These are phyloP conservation scores for Schizophyllum amplum DNA, from an alignment of 1,284 basidiomycete species.

Conservation along the genomic window DNA sequence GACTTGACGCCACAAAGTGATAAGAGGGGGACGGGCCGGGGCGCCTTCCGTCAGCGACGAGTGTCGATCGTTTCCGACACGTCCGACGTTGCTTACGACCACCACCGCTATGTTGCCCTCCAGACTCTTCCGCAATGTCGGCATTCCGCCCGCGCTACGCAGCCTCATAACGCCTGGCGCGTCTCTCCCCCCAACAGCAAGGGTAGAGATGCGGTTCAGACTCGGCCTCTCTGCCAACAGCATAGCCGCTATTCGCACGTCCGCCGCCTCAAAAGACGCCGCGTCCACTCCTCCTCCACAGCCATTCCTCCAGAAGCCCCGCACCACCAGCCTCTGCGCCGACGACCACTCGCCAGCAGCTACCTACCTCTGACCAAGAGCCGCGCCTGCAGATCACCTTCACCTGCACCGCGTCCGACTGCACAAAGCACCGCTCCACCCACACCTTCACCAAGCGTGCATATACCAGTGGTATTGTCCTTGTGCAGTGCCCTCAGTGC, in stretches of 20 bases:
- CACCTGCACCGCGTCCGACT: constrained; percentile 79
- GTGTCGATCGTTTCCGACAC: no score
- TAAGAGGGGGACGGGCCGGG: not conserved
- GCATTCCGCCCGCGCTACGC: constrained; percentile 30
- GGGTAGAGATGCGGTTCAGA: constrained; percentile 30
- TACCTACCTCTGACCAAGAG: constrained; percentile 26
- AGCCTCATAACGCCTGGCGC: constrained; percentile 29
- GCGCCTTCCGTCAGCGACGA: not conserved
- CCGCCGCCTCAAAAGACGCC: constrained; percentile 5
- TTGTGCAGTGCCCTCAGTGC: constrained; percentile 89
- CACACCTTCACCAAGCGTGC: constrained; percentile 84
- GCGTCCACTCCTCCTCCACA: constrained; percentile 12
- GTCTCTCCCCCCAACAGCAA: constrained; percentile 25
- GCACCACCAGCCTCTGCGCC: constrained; percentile 7
- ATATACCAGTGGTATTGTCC: constrained; percentile 85
- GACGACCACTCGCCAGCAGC: constrained; percentile 21
- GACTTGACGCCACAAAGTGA: not conserved
- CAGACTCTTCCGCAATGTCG: constrained; percentile 32
- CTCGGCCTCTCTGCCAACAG: constrained; percentile 23
- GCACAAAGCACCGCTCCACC: constrained; percentile 68
- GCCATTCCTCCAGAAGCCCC: constrained; percentile 10
- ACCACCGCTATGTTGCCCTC: constrained; percentile 29
- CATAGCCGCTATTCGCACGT: constrained; percentile 3
- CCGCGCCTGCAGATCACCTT: constrained; percentile 73
- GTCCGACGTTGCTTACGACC: not conserved